Evolutionary conservation across 768 basidiomycete genomes (phyloP), one percentile per base, ranked within the genome.

Genomic region (Kwoniella sp.): DNA sequence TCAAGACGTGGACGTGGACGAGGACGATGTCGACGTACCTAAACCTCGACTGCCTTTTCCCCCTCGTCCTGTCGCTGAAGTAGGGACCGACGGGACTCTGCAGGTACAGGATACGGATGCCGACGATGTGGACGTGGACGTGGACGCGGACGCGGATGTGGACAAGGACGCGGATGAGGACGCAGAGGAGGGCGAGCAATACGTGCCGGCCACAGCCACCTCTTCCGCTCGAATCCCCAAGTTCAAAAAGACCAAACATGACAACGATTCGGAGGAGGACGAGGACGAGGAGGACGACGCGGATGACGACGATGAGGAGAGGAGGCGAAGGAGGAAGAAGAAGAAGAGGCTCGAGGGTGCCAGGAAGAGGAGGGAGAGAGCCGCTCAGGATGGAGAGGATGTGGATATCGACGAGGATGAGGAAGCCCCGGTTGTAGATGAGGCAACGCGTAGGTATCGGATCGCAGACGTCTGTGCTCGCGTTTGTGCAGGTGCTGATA

Each of bases 401-500:
- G 77, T 82, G 26, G 85, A 88, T 62, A 71, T 84, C 47, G 81
- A 78, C 50, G 65, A 60, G 26, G 60, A 65, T 12, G 62, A 64
- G 3, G 82, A 85, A 50, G 78, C 87, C 25, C 85, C 86, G 9
- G 86, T 89, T 48, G 83, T 88, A 77, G 87, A 89, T 87, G 53
- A 46, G 73, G 73, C 34, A 0, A 34, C 37, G 31, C 42, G 73
- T 73, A 37, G 41, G 70, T 67, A 9, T 29, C 39, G 28, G 22
- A 10, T 32, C 14, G 29, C 23, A 25, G 39, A 17, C 14, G 20
- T 26, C n/a, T 12, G 9, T 22, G 9, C 10, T 27, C 36, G 15
- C 26, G 15, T 42, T 4, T 31, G 12, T 9, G 14, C 20, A 23
- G 22, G 41, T 17, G 14, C 20, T 12, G n/a, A 17, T 19, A 17